Evolutionary conservation across 106 monocot species (phyloP).

Genomic region (Allium sativum): DNA sequence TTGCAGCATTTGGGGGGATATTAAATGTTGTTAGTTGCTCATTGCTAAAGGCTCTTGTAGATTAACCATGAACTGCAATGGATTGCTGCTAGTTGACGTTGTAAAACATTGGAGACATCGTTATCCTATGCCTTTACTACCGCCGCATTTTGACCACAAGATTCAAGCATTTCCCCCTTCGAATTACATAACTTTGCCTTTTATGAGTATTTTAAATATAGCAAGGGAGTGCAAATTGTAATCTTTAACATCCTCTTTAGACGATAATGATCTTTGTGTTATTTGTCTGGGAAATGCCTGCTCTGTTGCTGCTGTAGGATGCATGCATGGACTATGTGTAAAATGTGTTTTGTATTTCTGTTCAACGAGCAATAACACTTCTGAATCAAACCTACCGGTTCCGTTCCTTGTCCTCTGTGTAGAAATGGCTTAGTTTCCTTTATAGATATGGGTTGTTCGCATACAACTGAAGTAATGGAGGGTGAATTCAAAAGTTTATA

Average conservation of each 20-base stretch:
- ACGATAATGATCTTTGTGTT: slow-evolving; percentile 54
- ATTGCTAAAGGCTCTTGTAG: slow-evolving; percentile 68
- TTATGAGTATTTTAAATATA: slow-evolving; percentile 60
- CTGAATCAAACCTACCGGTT: slow-evolving; percentile 38
- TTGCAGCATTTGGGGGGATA: slow-evolving; percentile 65
- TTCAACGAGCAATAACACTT: slow-evolving; percentile 22
- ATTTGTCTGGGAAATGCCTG: slow-evolving; percentile 58
- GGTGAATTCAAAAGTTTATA: slow-evolving; percentile 6
- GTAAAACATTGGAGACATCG: slow-evolving; percentile 56
- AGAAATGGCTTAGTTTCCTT: slow-evolving; percentile 50
- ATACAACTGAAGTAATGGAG: slow-evolving; percentile 9
- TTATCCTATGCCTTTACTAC: slow-evolving; percentile 55
- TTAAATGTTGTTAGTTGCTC: slow-evolving; percentile 85
- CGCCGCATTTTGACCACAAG: slow-evolving; percentile 37
- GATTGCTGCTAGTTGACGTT: slow-evolving; percentile 90
- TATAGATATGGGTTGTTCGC: slow-evolving; percentile 19
- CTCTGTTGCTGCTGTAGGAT: slow-evolving; percentile 56
- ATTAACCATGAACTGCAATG: slow-evolving; percentile 58
- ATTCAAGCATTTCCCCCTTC: slow-evolving; percentile 51
- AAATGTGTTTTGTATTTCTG: slow-evolving; percentile 56
- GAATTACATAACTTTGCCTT: slow-evolving; percentile 58
- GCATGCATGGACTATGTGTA: slow-evolving; percentile 47
- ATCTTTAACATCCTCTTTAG: slow-evolving; percentile 20
- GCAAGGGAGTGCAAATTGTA: slow-evolving; percentile 68
- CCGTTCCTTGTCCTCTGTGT: slow-evolving; percentile 65